Percentiles rank a stretch among this genome's conserved stretches.
These are phyloP conservation scores for Coemansia sp. DNA, from an alignment of 192 early-diverging fungal species.

Conservation along the genomic window DNA sequence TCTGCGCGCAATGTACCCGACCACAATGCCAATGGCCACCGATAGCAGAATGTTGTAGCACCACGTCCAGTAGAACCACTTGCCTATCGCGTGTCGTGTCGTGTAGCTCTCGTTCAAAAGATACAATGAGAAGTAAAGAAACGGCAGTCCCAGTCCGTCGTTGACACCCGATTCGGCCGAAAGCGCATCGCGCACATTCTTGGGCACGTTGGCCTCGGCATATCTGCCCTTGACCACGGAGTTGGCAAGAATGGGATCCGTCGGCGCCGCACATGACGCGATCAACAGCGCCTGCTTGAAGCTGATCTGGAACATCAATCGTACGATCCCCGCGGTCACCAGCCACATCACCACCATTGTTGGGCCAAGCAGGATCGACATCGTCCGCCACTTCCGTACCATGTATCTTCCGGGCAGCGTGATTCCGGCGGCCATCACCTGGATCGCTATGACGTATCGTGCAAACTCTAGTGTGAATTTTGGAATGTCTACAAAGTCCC, in stretches of 20 bases:
- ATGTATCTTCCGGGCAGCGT: slow-evolving; percentile 78
- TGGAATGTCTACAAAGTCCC: slow-evolving; percentile 48
- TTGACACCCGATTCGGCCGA: slow-evolving; percentile 86
- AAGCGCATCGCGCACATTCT: slow-evolving; percentile 73
- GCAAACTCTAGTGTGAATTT: slow-evolving; percentile 73
- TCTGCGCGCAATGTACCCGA: slow-evolving; percentile 73
- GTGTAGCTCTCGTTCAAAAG: slow-evolving; percentile 57
- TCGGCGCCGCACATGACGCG: slow-evolving; percentile 84
- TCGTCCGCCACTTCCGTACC: slow-evolving; percentile 68
- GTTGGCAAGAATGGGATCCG: slow-evolving; percentile 93
- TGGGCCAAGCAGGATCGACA: slow-evolving; percentile 76
- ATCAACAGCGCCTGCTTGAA: slow-evolving; percentile 69
- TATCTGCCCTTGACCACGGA: slow-evolving; percentile 93
- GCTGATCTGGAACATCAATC: slow-evolving; percentile 52
- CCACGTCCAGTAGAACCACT: slow-evolving; percentile 80
- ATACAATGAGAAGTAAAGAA: slow-evolving; percentile 76
- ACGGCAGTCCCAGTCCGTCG: slow-evolving; percentile 85
- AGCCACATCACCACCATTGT: slow-evolving; percentile 86
- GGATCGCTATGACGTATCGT: slow-evolving; percentile 80
- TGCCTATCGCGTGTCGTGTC: slow-evolving; percentile 65
- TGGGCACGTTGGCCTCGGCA: slow-evolving; percentile 87
- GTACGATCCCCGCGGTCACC: slow-evolving; percentile 63
- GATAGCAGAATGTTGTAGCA: slow-evolving; percentile 83
- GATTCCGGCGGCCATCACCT: slow-evolving; percentile 83
- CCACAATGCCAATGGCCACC: slow-evolving; percentile 68